These are phyloP conservation scores for Flaveria ramosissima DNA, from an alignment of 129 eudicot genomes.

Conservation along the genomic window DNA sequence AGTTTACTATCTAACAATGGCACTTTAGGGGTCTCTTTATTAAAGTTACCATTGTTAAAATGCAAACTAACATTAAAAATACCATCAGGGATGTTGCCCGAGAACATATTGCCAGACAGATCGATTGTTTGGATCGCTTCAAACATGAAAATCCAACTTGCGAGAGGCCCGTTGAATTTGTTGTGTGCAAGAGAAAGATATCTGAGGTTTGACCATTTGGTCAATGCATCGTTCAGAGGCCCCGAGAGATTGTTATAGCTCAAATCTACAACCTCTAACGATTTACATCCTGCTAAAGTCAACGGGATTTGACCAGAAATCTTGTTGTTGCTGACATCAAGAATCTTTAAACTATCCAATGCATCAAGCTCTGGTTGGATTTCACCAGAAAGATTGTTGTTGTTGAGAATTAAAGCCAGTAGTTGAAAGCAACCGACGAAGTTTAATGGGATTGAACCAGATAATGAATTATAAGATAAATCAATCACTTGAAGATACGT, in stretches of 20 bases:
- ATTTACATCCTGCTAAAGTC: slow-evolving; percentile 92
- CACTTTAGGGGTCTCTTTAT: slow-evolving; percentile 23
- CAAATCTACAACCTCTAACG: slow-evolving; percentile 88
- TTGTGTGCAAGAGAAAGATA: slow-evolving; percentile 84
- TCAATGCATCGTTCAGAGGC: slow-evolving; percentile 70
- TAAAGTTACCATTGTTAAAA: slow-evolving; percentile 50
- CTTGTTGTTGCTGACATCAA: slow-evolving; percentile 81
- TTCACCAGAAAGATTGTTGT: slow-evolving; percentile 91
- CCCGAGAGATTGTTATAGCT: slow-evolving; percentile 92
- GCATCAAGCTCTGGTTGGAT: slow-evolving; percentile 97
- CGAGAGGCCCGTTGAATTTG: slow-evolving; percentile 66
- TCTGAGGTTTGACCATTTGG: slow-evolving; percentile 89
- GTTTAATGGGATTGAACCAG: slow-evolving; percentile 81
- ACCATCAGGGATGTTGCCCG: slow-evolving; percentile 79
- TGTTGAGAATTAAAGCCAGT: slow-evolving; percentile 67
- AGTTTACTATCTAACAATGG: slow-evolving; percentile 52
- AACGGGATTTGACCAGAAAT: slow-evolving; percentile 93
- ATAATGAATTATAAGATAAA: slow-evolving; percentile 70
- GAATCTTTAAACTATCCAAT: slow-evolving; percentile 82
- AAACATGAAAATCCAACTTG: slow-evolving; percentile 83
- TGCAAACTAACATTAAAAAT: slow-evolving; percentile 63
- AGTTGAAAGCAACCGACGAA: slow-evolving; percentile 94
- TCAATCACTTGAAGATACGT: slow-evolving; percentile 96
- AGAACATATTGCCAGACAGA: slow-evolving; percentile 72
- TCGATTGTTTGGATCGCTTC: slow-evolving; percentile 61